phyloP scores from a whole-genome alignment of 345 rosid species.

The Citrus hindsii region DNA sequence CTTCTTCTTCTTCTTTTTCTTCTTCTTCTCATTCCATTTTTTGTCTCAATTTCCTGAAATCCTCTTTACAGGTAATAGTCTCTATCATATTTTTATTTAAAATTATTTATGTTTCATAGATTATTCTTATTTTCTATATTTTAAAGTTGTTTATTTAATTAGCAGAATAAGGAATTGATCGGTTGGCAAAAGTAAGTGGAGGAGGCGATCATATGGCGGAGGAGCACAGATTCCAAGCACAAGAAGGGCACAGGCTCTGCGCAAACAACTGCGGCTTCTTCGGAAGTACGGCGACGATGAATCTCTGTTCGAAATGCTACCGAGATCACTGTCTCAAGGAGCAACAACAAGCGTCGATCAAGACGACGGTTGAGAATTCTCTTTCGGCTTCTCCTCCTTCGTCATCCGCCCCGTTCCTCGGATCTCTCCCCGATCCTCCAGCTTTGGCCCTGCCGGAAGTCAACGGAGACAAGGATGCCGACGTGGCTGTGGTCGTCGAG shows the following conservation, averaged over 20 bases:
- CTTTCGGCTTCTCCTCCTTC: conserved; percentile 31
- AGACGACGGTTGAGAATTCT: conserved; percentile 24
- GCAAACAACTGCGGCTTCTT: conserved; percentile 50
- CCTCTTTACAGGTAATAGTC: not conserved
- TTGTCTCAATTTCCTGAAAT: not conserved
- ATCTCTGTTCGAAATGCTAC: conserved; percentile 56
- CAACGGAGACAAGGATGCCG: conserved; percentile 4
- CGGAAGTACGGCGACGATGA: conserved; percentile 53
- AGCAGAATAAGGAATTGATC: not conserved
- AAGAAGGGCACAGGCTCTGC: conserved; percentile 51
- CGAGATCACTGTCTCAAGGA: conserved; percentile 37
- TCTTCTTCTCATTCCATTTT: not conserved
- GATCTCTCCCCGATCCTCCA: conserved; percentile 29
- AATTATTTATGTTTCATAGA: not conserved
- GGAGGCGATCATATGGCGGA: conserved; percentile 35
- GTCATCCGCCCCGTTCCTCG: conserved; percentile 13
- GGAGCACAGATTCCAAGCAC: conserved; percentile 49
- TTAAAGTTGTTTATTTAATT: not conserved
- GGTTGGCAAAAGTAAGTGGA: not conserved
- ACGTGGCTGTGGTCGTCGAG: not conserved
- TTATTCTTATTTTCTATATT: not conserved
- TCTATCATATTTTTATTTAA: not conserved
- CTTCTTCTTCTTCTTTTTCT: no score
- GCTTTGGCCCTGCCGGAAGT: conserved; percentile 19
- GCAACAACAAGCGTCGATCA: conserved; percentile 39